Percentiles rank a stretch among this genome's conserved stretches.
Conservation (phyloP, 208 protist genomes). For the Trypanosoma boissoni region DNA sequence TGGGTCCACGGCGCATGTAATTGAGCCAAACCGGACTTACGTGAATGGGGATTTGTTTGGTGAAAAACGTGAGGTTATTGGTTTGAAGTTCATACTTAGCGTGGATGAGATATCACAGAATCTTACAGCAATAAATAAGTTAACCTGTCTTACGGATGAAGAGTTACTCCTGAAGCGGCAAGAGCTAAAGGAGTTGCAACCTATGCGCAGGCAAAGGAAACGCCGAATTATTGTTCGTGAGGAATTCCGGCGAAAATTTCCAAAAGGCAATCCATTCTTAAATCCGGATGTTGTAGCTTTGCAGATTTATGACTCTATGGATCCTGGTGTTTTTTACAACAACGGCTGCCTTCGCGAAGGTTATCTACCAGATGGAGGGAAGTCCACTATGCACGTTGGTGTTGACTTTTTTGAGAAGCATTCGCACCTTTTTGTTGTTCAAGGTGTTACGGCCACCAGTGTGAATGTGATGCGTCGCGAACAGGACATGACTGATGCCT, state of each 20-base stretch:
- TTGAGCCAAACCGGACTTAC: constrained; percentile 12
- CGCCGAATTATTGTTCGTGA: constrained; percentile 28
- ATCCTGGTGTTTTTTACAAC: constrained; percentile 20
- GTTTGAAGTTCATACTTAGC: constrained; percentile 25
- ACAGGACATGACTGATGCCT: constrained; percentile 23
- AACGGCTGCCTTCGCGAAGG: constrained; percentile 21
- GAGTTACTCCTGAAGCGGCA: constrained; percentile 12
- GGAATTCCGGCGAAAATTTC: constrained; percentile 30
- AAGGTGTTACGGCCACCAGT: constrained; percentile 22
- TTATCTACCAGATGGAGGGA: constrained; percentile 25
- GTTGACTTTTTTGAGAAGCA: constrained; percentile 35
- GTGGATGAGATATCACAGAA: constrained; percentile 19
- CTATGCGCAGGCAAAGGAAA: constrained; percentile 18
- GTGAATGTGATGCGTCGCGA: constrained; percentile 34
- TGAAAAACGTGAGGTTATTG: constrained; percentile 22
- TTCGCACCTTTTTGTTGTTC: constrained; percentile 34
- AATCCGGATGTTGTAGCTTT: constrained; percentile 35
- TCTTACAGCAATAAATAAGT: neutral
- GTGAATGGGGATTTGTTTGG: constrained; percentile 3
- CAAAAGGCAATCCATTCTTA: constrained; percentile 30
- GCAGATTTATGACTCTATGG: constrained; percentile 30
- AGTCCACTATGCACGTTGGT: constrained; percentile 30
- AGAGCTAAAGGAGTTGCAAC: constrained; percentile 17
- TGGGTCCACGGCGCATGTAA: neutral
- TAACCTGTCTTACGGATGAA: constrained; percentile 18